Conservation (phyloP, 177 flowering plant species). For the Vitis hybrid region DNA sequence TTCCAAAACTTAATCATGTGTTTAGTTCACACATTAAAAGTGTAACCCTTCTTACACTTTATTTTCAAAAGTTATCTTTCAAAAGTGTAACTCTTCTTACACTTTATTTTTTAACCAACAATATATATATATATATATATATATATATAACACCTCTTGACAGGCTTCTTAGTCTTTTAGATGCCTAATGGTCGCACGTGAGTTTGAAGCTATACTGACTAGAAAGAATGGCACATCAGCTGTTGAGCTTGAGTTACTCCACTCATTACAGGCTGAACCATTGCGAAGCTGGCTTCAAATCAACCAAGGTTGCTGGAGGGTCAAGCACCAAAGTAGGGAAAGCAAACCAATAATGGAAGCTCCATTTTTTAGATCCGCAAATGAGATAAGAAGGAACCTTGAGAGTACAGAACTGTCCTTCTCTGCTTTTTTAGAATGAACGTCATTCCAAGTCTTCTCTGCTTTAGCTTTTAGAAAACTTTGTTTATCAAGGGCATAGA, state of each 20-base stretch:
- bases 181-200: conserved; percentile 58
- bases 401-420: conserved; percentile 70
- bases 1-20: too few species aligned
- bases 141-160: too few species aligned
- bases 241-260: conserved; percentile 75
- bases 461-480: conserved; percentile 73
- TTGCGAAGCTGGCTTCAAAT: conserved; percentile 71
- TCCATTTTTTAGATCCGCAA: conserved; percentile 97
- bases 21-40: too few species aligned
- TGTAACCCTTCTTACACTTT: too few species aligned
- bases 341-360: conserved; percentile 89
- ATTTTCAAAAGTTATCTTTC: too few species aligned
- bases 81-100: too few species aligned
- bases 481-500: conserved; percentile 65
- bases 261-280: conserved; percentile 82
- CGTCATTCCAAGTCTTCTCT: conserved; percentile 92
- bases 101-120: too few species aligned
- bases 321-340: conserved; percentile 89
- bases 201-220: conserved; percentile 55
- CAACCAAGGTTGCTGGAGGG: conserved; percentile 73
- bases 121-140: too few species aligned
- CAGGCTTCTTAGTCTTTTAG: conserved; percentile 73
- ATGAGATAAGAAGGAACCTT: conserved; percentile 85
- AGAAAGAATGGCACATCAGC: conserved; percentile 87
- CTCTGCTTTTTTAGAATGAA: conserved; percentile 74